Evolutionary conservation across 768 basidiomycete species (phyloP), one percentile per base, ranked within the genome.

Genomic region (Lactarius hatsudake): DNA sequence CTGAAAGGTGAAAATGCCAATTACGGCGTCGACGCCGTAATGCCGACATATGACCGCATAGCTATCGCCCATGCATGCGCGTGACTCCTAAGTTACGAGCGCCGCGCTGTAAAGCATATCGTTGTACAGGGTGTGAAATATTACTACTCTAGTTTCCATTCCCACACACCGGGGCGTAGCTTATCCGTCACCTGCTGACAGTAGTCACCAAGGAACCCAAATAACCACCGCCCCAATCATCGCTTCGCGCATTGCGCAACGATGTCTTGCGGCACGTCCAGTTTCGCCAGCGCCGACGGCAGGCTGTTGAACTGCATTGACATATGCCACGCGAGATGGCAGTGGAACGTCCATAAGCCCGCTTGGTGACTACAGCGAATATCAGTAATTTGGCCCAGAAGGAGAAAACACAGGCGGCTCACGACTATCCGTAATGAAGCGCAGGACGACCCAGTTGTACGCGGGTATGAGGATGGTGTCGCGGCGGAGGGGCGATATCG

Each of bases 261-360:
- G 10, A 69, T 60, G 15, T 65, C 67, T 23, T 45, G 32, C n/a
- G 67, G 69, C 1, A 71, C 45, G 15, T 62, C 48, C 28, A 63
- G n/a, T 38, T 26, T 30, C 13, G 67, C 67, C 15, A 69, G 32
- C 13, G 20, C n/a, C 10, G 61, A 60, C 23, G 61, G 59, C n/a
- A 43, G 58, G 15, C 38, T 63, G n/a, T 20, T 69, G 32, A 69
- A 51, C 58, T 69, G 67, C 61, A 69, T 60, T 18, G 65, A 32
- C 57, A 70, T 68, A 17, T 70, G 67, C 67, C 63, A 69, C 45
- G 56, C 51, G 7, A 70, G 20, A 28, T 70, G 69, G 26, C 67
- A 68, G 51, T 71, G 69, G 59, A 67, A 71, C 28, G 69, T 64
- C 67, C 64, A 71, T 34, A 65, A 7, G 26, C 69, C 67, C 34